Conservation (phyloP, 305 asterid species). For the Fraxinus velutina region DNA sequence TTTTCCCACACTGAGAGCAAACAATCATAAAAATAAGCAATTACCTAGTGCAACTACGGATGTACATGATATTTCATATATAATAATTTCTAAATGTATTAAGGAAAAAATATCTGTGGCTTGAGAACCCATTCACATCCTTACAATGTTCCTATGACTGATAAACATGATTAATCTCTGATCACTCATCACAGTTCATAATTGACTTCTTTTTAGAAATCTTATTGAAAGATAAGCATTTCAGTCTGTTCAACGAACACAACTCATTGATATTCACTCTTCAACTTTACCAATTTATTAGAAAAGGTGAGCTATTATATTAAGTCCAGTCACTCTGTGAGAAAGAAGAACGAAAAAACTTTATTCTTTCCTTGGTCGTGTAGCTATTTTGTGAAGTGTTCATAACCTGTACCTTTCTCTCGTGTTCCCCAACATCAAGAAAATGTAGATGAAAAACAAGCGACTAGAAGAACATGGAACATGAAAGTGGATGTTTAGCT, state of each 20-base stretch:
- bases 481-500: neutral
- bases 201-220: neutral
- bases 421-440: neutral
- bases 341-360: neutral
- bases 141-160: neutral
- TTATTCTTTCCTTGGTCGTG: neutral
- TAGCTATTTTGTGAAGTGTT: neutral
- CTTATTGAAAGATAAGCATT: neutral
- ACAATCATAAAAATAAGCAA: constrained; percentile 13
- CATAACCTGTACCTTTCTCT: neutral
- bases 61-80: neutral
- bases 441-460: neutral
- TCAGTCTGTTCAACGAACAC: neutral
- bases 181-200: neutral
- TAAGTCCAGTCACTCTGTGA: neutral
- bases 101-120: neutral
- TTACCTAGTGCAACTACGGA: neutral
- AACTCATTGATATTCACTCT: neutral
- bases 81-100: neutral
- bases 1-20: constrained; percentile 69
- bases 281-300: neutral
- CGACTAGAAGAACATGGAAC: neutral
- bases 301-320: neutral
- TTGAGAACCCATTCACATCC: neutral
- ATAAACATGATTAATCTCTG: neutral